Percentiles rank a stretch among this genome's conserved stretches.
Conservation (phyloP, 441 rosid genomes). For the Rhodomyrtus psidioides region DNA sequence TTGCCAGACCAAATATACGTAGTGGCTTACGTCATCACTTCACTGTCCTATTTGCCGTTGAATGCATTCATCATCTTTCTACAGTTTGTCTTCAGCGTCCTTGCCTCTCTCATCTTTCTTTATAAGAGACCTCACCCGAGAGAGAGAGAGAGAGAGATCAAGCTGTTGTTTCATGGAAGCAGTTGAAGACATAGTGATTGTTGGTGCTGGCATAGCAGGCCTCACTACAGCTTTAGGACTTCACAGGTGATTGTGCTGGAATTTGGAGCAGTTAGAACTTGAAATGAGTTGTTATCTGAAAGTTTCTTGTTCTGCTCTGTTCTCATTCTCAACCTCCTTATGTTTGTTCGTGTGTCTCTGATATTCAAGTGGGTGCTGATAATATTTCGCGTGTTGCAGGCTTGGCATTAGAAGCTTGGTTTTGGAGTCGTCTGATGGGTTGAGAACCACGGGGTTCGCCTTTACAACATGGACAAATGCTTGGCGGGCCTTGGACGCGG, state of each 20-base stretch:
- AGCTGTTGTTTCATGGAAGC: conserved; percentile 15
- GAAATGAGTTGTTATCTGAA: no score
- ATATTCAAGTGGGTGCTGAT: neutral
- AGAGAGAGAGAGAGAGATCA: neutral
- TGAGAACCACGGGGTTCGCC: neutral
- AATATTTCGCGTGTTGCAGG: neutral
- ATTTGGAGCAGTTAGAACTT: neutral
- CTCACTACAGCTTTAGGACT: conserved; percentile 71
- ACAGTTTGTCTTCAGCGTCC: neutral
- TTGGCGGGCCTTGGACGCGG: neutral
- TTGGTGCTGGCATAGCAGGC: conserved; percentile 78
- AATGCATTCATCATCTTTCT: neutral
- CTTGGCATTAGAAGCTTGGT: neutral
- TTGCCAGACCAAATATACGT: neutral
- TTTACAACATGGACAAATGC: neutral
- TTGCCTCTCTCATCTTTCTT: neutral
- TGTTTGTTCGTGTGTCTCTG: neutral
- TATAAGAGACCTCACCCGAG: neutral
- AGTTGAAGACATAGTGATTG: conserved; percentile 39
- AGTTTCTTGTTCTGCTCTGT: neutral
- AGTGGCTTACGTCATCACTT: neutral
- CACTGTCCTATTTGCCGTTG: neutral
- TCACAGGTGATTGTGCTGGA: conserved; percentile 29
- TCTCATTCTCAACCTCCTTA: neutral
- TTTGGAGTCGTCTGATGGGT: neutral